phyloP scores from a whole-genome alignment of 2,329 filamentous ascomycete species.

The Beauveria asiatica region DNA sequence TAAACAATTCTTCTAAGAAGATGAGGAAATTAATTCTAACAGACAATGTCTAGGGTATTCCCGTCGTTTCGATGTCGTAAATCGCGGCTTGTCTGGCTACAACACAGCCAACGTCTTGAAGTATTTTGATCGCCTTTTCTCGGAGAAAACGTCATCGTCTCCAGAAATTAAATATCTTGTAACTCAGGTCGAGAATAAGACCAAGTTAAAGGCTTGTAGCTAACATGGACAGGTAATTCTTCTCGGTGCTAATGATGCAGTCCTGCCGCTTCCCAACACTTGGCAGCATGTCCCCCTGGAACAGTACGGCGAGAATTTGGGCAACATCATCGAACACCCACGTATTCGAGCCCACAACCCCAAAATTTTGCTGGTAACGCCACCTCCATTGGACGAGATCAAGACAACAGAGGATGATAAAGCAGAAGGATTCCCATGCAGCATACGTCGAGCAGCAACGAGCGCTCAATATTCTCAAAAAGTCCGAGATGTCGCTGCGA shows the following conservation, averaged over 20 bases:
- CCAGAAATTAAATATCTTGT: slow-evolving; percentile 61
- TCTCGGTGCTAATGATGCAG: slow-evolving; percentile 86
- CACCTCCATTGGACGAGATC: slow-evolving; percentile 76
- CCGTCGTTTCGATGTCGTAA: slow-evolving; percentile 75
- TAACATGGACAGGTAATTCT: slow-evolving; percentile 54
- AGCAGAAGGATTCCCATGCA: slow-evolving; percentile 34
- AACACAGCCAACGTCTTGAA: slow-evolving; percentile 67
- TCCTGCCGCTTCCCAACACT: slow-evolving; percentile 51
- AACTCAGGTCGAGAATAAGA: neutral
- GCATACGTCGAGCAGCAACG: slow-evolving; percentile 37
- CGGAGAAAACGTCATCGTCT: slow-evolving; percentile 47
- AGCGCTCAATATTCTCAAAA: slow-evolving; percentile 49
- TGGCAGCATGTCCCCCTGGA: slow-evolving; percentile 72
- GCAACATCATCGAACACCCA: slow-evolving; percentile 63
- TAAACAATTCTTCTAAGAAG: slow-evolving; percentile 22
- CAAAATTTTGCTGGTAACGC: slow-evolving; percentile 68
- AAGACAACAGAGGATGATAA: slow-evolving; percentile 43
- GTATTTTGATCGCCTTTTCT: slow-evolving; percentile 62
- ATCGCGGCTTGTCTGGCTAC: slow-evolving; percentile 81
- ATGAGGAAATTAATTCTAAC: neutral
- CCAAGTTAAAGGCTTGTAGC: neutral
- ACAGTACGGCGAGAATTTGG: slow-evolving; percentile 65
- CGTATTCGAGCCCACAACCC: slow-evolving; percentile 60
- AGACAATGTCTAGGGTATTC: slow-evolving; percentile 49
- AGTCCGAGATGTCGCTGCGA: slow-evolving; percentile 59